Percentiles rank a stretch among this genome's conserved stretches.
phyloP scores from a whole-genome alignment of 2,329 filamentous ascomycete genomes.

The Fusarium sp. region DNA sequence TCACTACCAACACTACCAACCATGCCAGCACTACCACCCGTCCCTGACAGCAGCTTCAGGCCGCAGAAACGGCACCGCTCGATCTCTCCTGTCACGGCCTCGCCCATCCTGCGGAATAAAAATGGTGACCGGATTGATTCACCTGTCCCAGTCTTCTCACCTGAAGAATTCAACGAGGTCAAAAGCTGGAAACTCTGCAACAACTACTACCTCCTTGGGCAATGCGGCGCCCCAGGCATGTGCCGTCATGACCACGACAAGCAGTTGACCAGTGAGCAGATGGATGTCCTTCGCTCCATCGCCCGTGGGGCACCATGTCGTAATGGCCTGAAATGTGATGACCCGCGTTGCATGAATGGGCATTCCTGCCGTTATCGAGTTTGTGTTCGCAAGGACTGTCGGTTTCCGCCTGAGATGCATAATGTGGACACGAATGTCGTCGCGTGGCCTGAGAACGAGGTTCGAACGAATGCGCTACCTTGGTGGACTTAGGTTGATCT shows the following conservation, averaged over 20 bases:
- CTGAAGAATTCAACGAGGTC: conserved; percentile 37
- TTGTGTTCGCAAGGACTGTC: conserved; percentile 27
- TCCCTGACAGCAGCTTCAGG: background rate
- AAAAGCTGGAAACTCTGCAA: conserved; percentile 51
- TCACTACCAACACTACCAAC: background rate
- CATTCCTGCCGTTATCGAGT: conserved; percentile 35
- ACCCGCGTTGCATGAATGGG: conserved; percentile 36
- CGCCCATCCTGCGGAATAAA: conserved; percentile 36
- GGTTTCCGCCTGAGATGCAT: conserved; percentile 37
- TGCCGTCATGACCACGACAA: conserved; percentile 47
- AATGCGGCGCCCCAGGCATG: conserved; percentile 12
- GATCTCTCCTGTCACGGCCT: background rate
- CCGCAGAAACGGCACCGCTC: background rate
- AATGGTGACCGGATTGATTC: conserved; percentile 47
- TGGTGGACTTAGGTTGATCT: background rate
- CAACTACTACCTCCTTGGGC: conserved; percentile 47
- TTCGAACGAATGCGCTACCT: background rate
- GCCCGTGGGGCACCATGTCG: conserved; percentile 47
- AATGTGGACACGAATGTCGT: conserved; percentile 15
- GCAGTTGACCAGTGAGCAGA: conserved; percentile 34
- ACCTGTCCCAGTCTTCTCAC: conserved; percentile 29
- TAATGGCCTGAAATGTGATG: conserved; percentile 43
- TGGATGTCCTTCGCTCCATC: conserved; percentile 47
- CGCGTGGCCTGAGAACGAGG: background rate
- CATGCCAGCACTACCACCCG: background rate